phyloP scores from a whole-genome alignment of 352 stramenopile genomes.

The Pythium sp. region DNA sequence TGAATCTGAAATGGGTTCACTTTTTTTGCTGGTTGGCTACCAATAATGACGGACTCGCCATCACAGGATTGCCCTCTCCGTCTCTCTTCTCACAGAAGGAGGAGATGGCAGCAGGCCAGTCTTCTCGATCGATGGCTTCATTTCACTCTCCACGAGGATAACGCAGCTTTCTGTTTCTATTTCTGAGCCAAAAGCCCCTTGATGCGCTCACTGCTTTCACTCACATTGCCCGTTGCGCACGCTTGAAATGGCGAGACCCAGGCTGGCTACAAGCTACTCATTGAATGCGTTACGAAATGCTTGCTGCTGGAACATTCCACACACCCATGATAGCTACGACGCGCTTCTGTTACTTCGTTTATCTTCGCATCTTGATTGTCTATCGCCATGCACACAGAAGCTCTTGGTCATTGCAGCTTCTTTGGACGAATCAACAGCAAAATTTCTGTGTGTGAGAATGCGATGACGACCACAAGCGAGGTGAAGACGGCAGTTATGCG shows the following conservation, averaged over 20 bases:
- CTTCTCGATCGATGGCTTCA: background rate
- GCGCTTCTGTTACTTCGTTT: too few species aligned
- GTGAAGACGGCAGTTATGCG: too few species aligned
- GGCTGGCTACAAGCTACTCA: too few species aligned
- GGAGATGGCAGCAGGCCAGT: background rate
- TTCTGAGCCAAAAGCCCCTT: background rate
- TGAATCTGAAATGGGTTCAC: background rate
- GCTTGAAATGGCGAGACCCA: background rate
- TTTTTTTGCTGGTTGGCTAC: background rate
- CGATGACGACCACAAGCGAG: too few species aligned
- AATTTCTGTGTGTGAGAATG: too few species aligned
- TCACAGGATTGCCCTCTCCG: background rate
- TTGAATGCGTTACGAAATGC: too few species aligned
- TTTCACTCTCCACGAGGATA: background rate
- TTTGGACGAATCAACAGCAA: too few species aligned
- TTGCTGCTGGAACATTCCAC: too few species aligned
- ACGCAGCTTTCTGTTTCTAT: background rate
- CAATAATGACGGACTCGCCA: background rate
- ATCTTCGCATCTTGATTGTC: too few species aligned
- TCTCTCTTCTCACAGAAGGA: background rate
- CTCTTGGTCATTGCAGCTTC: too few species aligned
- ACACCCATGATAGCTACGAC: too few species aligned
- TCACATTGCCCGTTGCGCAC: background rate
- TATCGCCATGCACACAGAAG: too few species aligned
- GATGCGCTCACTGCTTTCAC: background rate